A percentile compares a stretch with the other conserved stretches of the same genome.
Conservation (phyloP, 768 basidiomycete species). For the Mrakia gelida region DNA sequence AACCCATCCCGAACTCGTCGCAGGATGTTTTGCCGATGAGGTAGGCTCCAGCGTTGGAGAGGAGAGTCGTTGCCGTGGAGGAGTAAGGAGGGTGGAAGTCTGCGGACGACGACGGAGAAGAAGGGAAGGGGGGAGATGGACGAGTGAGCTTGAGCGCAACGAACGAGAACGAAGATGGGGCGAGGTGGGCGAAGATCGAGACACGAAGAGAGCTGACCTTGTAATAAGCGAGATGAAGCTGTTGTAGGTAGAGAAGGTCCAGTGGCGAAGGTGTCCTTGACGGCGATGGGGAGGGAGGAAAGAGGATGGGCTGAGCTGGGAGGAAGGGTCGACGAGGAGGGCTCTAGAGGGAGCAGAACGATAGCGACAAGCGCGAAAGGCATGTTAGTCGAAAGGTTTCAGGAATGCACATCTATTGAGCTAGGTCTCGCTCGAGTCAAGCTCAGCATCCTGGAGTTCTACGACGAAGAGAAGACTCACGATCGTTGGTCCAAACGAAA, state of each 20-base stretch:
- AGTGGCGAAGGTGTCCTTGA: slow-evolving; percentile 88
- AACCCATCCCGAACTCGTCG: slow-evolving; percentile 99
- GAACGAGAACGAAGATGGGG: background rate
- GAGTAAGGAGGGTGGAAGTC: slow-evolving; percentile 76
- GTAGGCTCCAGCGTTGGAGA: slow-evolving; percentile 61
- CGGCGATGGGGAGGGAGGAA: slow-evolving; percentile 49
- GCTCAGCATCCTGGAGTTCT: background rate
- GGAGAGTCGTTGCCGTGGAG: slow-evolving; percentile 70
- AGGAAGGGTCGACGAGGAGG: too few species aligned
- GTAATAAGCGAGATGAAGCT: slow-evolving; percentile 72
- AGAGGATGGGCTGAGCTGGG: slow-evolving; percentile 16
- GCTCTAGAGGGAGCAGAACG: background rate
- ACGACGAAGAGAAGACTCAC: background rate
- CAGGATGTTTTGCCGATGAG: slow-evolving; percentile 88
- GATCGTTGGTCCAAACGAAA: slow-evolving; percentile 9
- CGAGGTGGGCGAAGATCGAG: background rate
- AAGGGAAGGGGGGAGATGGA: background rate
- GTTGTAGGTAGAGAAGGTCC: slow-evolving; percentile 57
- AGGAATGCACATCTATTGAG: background rate
- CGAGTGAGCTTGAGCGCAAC: background rate
- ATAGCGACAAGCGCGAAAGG: background rate
- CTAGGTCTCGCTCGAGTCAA: background rate
- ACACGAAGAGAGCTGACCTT: slow-evolving; percentile 48
- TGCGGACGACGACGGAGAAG: slow-evolving; percentile 38
- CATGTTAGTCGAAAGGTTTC: background rate